phyloP scores from a whole-genome alignment of 768 basidiomycete genomes.

The Rhodotorula paludigena region DNA sequence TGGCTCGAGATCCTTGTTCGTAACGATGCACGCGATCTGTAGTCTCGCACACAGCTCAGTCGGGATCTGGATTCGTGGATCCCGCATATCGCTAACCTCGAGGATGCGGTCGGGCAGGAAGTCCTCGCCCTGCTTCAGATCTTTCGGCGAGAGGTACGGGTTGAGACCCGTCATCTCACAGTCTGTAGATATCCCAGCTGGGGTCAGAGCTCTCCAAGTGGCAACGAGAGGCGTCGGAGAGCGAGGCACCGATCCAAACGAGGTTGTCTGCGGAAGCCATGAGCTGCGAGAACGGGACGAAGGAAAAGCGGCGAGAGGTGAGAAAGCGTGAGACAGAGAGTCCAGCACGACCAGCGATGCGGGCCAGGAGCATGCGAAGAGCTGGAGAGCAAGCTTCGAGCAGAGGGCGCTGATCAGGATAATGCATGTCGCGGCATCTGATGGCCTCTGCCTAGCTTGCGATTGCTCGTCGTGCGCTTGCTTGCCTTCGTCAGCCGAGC shows the following conservation, averaged over 20 bases:
- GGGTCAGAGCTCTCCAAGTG: background rate
- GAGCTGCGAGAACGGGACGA: constrained; percentile 11
- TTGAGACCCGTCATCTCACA: constrained; percentile 40
- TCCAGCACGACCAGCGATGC: background rate
- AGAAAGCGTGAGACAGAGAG: background rate
- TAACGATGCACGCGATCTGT: constrained; percentile 50
- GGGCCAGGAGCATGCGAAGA: background rate
- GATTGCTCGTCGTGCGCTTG: too few species aligned
- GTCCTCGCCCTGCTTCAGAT: constrained; percentile 4
- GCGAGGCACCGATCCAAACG: constrained; percentile 34
- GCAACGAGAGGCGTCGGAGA: background rate
- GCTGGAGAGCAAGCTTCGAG: background rate
- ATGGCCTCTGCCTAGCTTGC: too few species aligned
- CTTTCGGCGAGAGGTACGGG: constrained; percentile 25
- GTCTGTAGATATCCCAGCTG: background rate
- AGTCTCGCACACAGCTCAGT: background rate
- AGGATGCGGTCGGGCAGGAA: constrained; percentile 36
- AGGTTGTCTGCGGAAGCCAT: constrained; percentile 20
- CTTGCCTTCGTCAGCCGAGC: too few species aligned
- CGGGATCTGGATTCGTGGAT: too few species aligned
- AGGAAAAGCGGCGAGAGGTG: background rate
- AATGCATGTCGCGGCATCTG: too few species aligned
- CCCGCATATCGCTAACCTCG: constrained; percentile 11
- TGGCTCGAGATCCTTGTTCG: constrained; percentile 46
- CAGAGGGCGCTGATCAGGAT: too few species aligned